Base-by-base conservation (phyloP, 2,329 filamentous ascomycete species). In the Coniochaeta sp. region DNA sequence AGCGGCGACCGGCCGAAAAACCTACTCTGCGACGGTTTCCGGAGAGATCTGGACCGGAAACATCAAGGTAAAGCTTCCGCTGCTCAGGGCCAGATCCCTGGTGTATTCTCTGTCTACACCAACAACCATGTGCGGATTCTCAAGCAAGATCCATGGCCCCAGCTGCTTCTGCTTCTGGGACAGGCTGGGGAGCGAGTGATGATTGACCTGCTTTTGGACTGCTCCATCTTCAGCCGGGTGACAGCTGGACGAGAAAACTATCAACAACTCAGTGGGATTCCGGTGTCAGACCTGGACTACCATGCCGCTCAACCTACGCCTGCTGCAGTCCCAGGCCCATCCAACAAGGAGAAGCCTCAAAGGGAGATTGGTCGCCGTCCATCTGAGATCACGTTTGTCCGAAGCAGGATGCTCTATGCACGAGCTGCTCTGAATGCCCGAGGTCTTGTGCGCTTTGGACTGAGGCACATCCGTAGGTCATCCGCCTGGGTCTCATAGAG, bases 331-430 rank as follows among this genome's bases (percentile, higher is more conserved):
- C 44, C 31, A 16, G 22, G 1, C n/a, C 28, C 22, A 19, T 36
- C 9, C 28, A 62, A 62, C 34, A 34, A 44, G 16, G 16, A 12
- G 6, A n/a, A 40, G 56, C 34, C 1, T 44, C 54, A 58, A 38
- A 60, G 43, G n/a, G 58, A 61, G 40, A 31, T n/a, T 24, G 62
- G 61, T 65, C 63, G 55, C 70, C 69, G 64, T 60, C 73, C 80
- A 11, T 82, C 82, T 44, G 82, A 85, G 17, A 91, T 98, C 61
- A 76, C 79, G 1, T 89, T 99, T 67, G 84, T 93, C 55, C 87
- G 93, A 62, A 91, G 85, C 68, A 86, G 91, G 22, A 96, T 97
- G 79, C 80, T 98, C 57, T 98, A 97, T 73, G 89, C 90, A 24
- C 87, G 86, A 66, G 85, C 91, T 22, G 81, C 84, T 1, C 76